These are phyloP conservation scores for Ogataea haglerorum DNA, from an alignment of 805 yeast genomes.

Conservation along the genomic window DNA sequence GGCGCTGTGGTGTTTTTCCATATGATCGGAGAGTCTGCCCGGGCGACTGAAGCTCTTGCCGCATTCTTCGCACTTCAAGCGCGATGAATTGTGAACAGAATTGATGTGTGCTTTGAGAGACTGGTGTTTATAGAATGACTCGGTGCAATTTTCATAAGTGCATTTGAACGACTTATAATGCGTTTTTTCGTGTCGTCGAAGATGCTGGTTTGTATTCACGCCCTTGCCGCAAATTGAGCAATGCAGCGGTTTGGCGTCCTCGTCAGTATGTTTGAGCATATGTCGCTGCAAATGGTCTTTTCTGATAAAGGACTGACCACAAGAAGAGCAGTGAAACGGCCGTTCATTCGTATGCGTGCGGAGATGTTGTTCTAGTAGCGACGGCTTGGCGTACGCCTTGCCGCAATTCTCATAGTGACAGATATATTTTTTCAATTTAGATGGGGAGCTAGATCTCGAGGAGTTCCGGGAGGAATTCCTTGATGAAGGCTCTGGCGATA, in stretches of 20 bases:
- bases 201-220: slow-evolving; percentile 73
- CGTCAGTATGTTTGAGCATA: slow-evolving; percentile 52
- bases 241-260: slow-evolving; percentile 60
- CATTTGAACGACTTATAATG: slow-evolving; percentile 70
- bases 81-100: slow-evolving; percentile 53
- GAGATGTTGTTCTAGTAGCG: slow-evolving; percentile 76
- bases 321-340: slow-evolving; percentile 65
- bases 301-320: slow-evolving; percentile 65
- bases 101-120: slow-evolving; percentile 69
- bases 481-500: slow-evolving; percentile 6
- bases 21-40: slow-evolving; percentile 62
- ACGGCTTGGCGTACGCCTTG: slow-evolving; percentile 78
- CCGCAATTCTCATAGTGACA: slow-evolving; percentile 68
- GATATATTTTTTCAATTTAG: slow-evolving; percentile 54
- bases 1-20: slow-evolving; percentile 54
- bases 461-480: slow-evolving; percentile 14
- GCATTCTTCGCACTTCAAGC: slow-evolving; percentile 60
- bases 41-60: slow-evolving; percentile 62
- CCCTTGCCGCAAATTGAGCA: slow-evolving; percentile 82
- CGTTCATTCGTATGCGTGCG: slow-evolving; percentile 77
- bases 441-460: slow-evolving; percentile 36
- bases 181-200: slow-evolving; percentile 76
- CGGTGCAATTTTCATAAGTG: slow-evolving; percentile 56
- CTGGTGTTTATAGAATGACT: slow-evolving; percentile 70
- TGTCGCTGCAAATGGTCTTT: slow-evolving; percentile 83